phyloP scores from a whole-genome alignment of 306 rosid genomes.

The Myrica gale region DNA sequence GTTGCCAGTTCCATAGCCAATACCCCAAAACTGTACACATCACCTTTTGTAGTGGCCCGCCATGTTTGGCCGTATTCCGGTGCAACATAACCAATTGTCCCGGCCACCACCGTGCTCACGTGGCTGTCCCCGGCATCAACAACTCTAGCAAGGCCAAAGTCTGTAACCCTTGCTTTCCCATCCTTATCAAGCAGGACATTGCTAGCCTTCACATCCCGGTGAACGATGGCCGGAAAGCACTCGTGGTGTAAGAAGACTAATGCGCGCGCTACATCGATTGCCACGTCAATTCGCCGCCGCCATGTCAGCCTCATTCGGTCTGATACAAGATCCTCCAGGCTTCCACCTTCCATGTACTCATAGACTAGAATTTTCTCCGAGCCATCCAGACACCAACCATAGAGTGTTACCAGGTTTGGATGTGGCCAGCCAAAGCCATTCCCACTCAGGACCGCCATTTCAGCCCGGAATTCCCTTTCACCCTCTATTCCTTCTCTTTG shows the following conservation, averaged over 20 bases:
- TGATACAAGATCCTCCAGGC: constrained; percentile 67
- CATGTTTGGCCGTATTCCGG: constrained; percentile 95
- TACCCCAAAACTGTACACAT: constrained; percentile 89
- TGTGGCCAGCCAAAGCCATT: constrained; percentile 88
- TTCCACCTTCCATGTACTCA: constrained; percentile 90
- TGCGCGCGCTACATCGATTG: constrained; percentile 82
- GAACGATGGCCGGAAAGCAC: constrained; percentile 72
- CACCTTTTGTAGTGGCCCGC: constrained; percentile 92
- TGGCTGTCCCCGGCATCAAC: constrained; percentile 85
- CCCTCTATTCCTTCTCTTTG: constrained; percentile 82
- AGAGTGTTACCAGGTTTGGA: constrained; percentile 89
- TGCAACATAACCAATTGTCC: constrained; percentile 93
- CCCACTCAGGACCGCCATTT: constrained; percentile 85
- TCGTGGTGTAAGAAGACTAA: constrained; percentile 80
- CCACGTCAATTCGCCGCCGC: constrained; percentile 60
- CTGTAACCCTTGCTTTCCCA: constrained; percentile 83
- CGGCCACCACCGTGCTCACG: constrained; percentile 93
- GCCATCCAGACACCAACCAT: constrained; percentile 81
- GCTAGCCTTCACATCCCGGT: constrained; percentile 91
- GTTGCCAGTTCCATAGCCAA: constrained; percentile 85
- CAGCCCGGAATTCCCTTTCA: constrained; percentile 83
- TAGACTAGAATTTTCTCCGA: constrained; percentile 68
- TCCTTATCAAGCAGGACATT: constrained; percentile 77
- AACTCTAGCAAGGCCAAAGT: constrained; percentile 83
- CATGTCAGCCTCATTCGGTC: constrained; percentile 57